phyloP scores from a whole-genome alignment of 1,284 basidiomycete genomes.

The Rhodotorula sp. region DNA sequence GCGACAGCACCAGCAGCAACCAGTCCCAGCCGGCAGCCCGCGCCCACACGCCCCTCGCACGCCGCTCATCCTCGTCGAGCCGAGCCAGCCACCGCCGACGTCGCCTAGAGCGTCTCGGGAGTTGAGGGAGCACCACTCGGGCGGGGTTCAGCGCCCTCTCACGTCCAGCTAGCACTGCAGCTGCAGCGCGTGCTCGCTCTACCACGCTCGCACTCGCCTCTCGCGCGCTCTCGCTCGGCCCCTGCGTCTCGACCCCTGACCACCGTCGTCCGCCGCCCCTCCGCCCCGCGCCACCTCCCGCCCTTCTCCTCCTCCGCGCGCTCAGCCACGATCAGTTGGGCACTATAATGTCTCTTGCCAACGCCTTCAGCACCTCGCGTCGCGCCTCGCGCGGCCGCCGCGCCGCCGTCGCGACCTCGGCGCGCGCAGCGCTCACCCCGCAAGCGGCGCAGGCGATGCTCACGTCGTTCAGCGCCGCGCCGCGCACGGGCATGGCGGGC shows the following conservation, averaged over 20 bases:
- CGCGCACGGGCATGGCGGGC: background rate
- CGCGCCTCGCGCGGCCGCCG: slow-evolving; percentile 11
- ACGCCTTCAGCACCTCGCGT: slow-evolving; percentile 15
- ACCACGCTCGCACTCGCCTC: background rate
- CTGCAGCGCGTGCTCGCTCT: too few relatives aligned
- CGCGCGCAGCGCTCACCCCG: slow-evolving; percentile 12
- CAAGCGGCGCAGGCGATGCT: slow-evolving; percentile 15
- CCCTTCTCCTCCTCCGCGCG: background rate
- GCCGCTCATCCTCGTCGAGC: too few relatives aligned
- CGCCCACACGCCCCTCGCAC: background rate
- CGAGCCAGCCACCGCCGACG: too few relatives aligned
- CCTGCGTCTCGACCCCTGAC: background rate
- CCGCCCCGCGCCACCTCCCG: background rate
- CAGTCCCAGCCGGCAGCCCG: background rate
- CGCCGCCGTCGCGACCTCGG: slow-evolving; percentile 1
- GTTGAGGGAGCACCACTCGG: too few relatives aligned
- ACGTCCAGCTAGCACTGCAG: too few relatives aligned
- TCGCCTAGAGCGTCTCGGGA: too few relatives aligned
- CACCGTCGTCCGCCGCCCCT: background rate
- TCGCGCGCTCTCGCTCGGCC: background rate
- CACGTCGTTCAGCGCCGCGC: background rate
- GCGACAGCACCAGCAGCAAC: background rate
- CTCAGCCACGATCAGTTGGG: background rate
- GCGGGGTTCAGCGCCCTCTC: too few relatives aligned
- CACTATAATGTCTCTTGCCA: slow-evolving; percentile 22